These are phyloP conservation scores for Liriodendron chinense DNA, from an alignment of 164 flowering plant genomes.

Conservation along the genomic window DNA sequence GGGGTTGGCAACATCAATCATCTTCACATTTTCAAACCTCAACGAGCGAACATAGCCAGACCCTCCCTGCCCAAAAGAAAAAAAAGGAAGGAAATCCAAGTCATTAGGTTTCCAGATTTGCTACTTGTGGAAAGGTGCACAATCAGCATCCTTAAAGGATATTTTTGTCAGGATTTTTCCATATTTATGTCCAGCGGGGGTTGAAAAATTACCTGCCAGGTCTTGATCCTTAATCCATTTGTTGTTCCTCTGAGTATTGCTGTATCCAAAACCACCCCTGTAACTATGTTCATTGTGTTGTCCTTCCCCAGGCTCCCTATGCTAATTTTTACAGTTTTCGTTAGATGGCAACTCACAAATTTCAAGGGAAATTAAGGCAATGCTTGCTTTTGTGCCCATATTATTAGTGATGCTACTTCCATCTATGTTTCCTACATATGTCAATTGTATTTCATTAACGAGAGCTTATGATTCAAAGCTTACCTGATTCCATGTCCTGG, in stretches of 20 bases:
- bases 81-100: neutral
- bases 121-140: neutral
- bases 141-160: too few relatives aligned
- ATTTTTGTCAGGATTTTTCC: neutral
- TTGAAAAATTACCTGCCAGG: constrained; percentile 78
- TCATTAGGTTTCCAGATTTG: neutral
- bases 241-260: constrained; percentile 66
- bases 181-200: neutral
- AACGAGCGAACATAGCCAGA: constrained; percentile 71
- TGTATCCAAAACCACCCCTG: constrained; percentile 62
- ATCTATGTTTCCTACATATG: neutral
- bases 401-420: neutral
- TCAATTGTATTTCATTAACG: neutral
- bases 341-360: neutral
- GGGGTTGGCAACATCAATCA: constrained; percentile 82
- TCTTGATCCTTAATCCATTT: constrained; percentile 91
- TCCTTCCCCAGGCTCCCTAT: constrained; percentile 97
- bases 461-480: neutral
- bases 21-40: constrained; percentile 68
- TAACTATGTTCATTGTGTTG: constrained; percentile 67
- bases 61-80: constrained; percentile 63
- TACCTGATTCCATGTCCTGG: constrained; percentile 98
- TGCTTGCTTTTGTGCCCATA: neutral
- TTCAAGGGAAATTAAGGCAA: neutral
- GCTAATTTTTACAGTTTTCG: constrained; percentile 29